These are phyloP conservation scores for Ganoderma lingzhi DNA, from an alignment of 1,284 basidiomycete species.

Conservation along the genomic window DNA sequence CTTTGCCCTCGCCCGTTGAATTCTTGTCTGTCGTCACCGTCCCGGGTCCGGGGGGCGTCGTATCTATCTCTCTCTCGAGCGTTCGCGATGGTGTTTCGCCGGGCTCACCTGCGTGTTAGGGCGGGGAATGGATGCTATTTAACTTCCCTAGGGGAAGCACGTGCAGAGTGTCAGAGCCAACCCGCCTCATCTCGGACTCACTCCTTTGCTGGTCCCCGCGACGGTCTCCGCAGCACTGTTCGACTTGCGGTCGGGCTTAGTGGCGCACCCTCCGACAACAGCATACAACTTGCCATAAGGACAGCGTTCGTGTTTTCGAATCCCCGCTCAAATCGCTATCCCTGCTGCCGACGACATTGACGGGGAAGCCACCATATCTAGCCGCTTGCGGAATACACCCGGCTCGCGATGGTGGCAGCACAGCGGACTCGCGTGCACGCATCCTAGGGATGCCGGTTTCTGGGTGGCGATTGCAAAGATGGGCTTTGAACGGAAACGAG, in stretches of 20 bases:
- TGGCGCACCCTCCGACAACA: conserved; percentile 34
- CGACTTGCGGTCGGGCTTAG: conserved; percentile 40
- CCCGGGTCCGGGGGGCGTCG: not conserved
- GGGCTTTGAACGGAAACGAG: conserved; percentile 62
- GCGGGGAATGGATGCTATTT: conserved; percentile 21
- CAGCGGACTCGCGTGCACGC: conserved; percentile 26
- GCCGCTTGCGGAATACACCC: conserved; percentile 27
- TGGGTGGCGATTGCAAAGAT: conserved; percentile 68
- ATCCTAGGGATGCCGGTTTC: conserved; percentile 51
- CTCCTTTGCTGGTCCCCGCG: conserved; percentile 29
- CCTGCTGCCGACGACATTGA: conserved; percentile 15
- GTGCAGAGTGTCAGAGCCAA: not conserved
- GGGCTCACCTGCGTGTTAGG: conserved; percentile 47
- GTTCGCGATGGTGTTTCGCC: conserved; percentile 21
- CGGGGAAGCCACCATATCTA: conserved; percentile 30
- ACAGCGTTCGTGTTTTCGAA: conserved; percentile 57
- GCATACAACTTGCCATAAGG: conserved; percentile 50
- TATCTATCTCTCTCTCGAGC: not conserved
- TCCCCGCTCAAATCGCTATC: conserved; percentile 30
- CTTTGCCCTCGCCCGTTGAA: not conserved
- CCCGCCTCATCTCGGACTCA: not conserved
- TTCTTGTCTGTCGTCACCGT: not conserved
- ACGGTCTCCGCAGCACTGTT: conserved; percentile 53
- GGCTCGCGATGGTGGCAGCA: conserved; percentile 14
- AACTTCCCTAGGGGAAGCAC: not conserved